Conservation (phyloP, 2,329 filamentous ascomycete species). For the Colletotrichum scovillei region DNA sequence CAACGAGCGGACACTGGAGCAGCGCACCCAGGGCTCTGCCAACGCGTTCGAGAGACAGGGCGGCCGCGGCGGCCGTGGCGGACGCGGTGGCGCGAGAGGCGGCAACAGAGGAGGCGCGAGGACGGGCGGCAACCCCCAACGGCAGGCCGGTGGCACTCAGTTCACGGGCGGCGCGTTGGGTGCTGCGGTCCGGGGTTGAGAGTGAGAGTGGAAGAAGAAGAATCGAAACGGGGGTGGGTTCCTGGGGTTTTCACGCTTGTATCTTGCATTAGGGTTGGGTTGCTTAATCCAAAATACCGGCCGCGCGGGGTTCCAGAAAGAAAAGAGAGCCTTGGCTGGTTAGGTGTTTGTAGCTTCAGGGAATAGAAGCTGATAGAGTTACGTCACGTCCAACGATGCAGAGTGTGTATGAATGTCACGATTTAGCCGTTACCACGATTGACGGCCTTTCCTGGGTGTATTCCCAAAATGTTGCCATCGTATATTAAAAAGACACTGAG, state of each 20-base stretch:
- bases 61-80: conserved; percentile 77
- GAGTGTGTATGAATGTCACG: conserved; percentile 16
- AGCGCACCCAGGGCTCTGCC: conserved; percentile 93
- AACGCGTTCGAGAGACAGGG: conserved; percentile 96
- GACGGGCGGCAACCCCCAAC: conserved; percentile 67
- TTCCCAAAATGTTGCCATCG: not conserved
- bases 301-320: conserved; percentile 30
- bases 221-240: conserved; percentile 18
- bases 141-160: conserved; percentile 79
- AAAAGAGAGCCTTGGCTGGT: conserved; percentile 31
- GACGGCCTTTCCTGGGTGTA: too few relatives aligned
- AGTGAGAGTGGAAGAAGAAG: conserved; percentile 8
- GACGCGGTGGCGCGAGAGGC: conserved; percentile 71
- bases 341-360: conserved; percentile 38
- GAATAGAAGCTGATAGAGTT: conserved; percentile 38
- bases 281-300: conserved; percentile 38
- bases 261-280: conserved; percentile 38
- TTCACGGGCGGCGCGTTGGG: conserved; percentile 86
- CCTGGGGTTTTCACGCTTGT: conserved; percentile 35
- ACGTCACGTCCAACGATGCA: conserved; percentile 16
- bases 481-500: not conserved
- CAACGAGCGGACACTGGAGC: conserved; percentile 97
- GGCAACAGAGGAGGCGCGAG: conserved; percentile 71
- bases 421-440: not conserved
- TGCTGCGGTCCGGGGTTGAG: conserved; percentile 71